phyloP scores from a whole-genome alignment of 2,329 filamentous ascomycete genomes.

The Aureobasidium sp. region DNA sequence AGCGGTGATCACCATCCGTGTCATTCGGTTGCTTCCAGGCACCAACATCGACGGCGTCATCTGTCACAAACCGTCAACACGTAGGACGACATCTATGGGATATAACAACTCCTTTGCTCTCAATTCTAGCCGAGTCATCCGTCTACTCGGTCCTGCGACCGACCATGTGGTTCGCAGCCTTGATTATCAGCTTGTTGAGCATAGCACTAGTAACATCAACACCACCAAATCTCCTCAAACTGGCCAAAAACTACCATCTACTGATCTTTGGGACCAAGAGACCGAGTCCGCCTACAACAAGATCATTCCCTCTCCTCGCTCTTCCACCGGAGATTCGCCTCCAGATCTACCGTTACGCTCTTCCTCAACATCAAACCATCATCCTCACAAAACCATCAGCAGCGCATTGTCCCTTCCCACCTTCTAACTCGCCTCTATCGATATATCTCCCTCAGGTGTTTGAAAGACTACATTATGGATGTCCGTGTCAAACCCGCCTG shows the following conservation, averaged over 20 bases:
- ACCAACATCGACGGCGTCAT: not conserved
- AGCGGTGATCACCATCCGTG: too few relatives aligned
- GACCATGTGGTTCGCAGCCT: constrained; percentile 4
- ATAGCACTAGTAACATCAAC: not conserved
- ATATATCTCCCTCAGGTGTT: not conserved
- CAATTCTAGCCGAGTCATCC: too few relatives aligned
- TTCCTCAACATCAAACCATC: constrained; percentile 1
- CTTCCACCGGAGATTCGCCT: constrained; percentile 3
- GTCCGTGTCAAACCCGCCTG: not conserved
- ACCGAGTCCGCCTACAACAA: too few relatives aligned
- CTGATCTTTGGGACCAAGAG: not conserved
- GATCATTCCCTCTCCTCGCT: not conserved
- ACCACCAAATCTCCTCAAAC: not conserved
- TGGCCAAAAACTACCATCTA: not conserved
- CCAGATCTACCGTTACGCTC: constrained; percentile 1
- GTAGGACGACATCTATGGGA: not conserved
- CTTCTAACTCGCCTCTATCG: not conserved
- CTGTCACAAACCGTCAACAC: not conserved
- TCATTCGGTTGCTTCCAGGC: not conserved
- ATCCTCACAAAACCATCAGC: constrained; percentile 1
- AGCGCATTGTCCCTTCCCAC: not conserved
- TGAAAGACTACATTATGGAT: not conserved
- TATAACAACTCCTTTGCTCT: too few relatives aligned
- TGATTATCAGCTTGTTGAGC: constrained; percentile 5
- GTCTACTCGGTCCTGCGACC: too few relatives aligned